Base-by-base conservation (phyloP, 2,329 filamentous ascomycete genomes). In the Trichoderma sp. region DNA sequence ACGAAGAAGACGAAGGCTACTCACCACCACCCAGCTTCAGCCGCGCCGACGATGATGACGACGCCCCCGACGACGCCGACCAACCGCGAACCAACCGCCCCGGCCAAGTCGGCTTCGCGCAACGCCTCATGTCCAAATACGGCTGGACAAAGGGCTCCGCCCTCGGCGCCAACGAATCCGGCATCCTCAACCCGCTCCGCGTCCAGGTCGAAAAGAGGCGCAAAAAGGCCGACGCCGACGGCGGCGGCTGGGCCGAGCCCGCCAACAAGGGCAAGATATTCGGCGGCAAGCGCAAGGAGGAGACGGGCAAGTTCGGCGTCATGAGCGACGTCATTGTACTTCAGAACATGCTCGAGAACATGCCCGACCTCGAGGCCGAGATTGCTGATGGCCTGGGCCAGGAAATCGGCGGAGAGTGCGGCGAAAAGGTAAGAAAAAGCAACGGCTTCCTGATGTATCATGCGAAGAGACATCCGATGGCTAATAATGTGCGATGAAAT, bases 341-440 rank as follows among this genome's bases (percentile, higher is more conserved):
- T 20, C 87, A 88, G 68, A 91, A 93, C 64, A 98, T 98, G 93
- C 87, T 98, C 1, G 90, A 96, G 73, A 93, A 92, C 6, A 90
- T 98, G 85, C 87, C 83, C 2, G 85, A 97, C 78, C 83, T 97
- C 58, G 88, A 91, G 71, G 86, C 85, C n/a, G 95, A 98, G 80
- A 89, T 97, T 63, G 88, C 91, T 72, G 87, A 87, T 15, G 89
- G 89, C 0, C 83, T 99, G 65, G 91, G 95, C 76, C 95, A 98
- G 82, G 95, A 98, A 80, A 98, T 99, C 81, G 96, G 96, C 7
- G 93, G 98, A 78, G 93, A 97, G 79, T 98, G 97, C 81, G 91
- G 91, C 64, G 90, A 93, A 74, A 94, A 95, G 86, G 88, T 91
- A 73, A 17, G 39, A 71, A 39, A 9, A 23, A 32, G 43, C 43